Conservation (phyloP, 768 basidiomycete genomes). For the Sarcodon aspratus region DNA sequence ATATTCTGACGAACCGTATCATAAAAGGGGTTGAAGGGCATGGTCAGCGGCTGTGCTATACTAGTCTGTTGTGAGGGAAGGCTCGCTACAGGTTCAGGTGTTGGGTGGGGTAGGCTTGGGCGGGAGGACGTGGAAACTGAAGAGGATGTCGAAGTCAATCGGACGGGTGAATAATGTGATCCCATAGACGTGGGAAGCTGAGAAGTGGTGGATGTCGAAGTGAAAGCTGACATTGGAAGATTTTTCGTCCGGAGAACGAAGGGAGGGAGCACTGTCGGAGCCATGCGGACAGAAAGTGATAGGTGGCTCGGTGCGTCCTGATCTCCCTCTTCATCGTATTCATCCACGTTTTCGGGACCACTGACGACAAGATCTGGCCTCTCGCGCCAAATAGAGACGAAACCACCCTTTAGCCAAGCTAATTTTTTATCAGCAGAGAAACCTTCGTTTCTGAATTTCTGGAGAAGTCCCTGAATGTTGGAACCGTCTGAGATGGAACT, state of each 20-base stretch:
- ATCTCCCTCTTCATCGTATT: constrained; percentile 32
- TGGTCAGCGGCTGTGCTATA: constrained; percentile 7
- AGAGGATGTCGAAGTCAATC: too few species aligned
- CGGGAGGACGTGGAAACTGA: too few species aligned
- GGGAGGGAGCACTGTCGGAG: constrained; percentile 9
- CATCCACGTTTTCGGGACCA: constrained; percentile 39
- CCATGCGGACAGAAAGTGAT: neutral
- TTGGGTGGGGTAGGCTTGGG: neutral
- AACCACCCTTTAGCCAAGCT: constrained; percentile 76
- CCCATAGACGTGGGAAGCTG: constrained; percentile 5
- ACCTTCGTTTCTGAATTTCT: constrained; percentile 59
- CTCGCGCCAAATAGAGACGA: constrained; percentile 54
- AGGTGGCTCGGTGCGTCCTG: constrained; percentile 3
- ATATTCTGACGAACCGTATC: constrained; percentile 86
- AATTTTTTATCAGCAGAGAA: constrained; percentile 43
- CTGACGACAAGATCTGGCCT: constrained; percentile 30
- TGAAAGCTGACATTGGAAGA: constrained; percentile 57
- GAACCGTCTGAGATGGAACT: constrained; percentile 42
- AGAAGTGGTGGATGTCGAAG: constrained; percentile 30
- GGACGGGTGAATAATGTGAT: too few species aligned
- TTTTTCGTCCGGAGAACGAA: constrained; percentile 40
- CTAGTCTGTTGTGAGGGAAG: constrained; percentile 11
- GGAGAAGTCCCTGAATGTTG: constrained; percentile 62
- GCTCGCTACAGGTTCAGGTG: constrained; percentile 8
- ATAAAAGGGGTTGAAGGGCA: constrained; percentile 82